Evolutionary conservation across 352 stramenopile genomes (phyloP).

Genomic region (Phytophthora sansomeana): DNA sequence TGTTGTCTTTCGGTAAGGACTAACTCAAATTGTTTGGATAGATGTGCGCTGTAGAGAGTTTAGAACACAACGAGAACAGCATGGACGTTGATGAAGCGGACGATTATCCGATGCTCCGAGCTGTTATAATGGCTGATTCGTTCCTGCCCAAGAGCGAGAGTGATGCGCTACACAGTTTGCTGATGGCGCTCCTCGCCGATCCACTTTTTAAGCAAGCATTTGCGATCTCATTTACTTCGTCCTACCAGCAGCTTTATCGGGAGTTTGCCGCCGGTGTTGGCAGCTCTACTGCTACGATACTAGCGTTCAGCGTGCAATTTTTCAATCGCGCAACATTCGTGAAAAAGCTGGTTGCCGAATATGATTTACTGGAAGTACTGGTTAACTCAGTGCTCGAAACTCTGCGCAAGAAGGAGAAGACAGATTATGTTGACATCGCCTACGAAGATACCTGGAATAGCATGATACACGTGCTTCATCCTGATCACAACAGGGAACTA

Average conservation of each 20-base stretch:
- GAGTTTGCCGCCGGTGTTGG: slow-evolving; percentile 81
- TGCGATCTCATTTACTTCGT: slow-evolving; percentile 95
- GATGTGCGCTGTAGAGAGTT: slow-evolving; percentile 49
- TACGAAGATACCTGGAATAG: slow-evolving; percentile 60
- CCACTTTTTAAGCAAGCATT: slow-evolving; percentile 97
- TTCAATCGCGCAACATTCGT: slow-evolving; percentile 99
- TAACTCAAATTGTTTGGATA: slow-evolving; percentile 27
- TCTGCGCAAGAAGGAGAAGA: slow-evolving; percentile 63
- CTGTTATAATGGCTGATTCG: slow-evolving; percentile 86
- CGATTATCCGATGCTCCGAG: slow-evolving; percentile 69
- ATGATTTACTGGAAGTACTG: slow-evolving; percentile 79
- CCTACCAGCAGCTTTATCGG: slow-evolving; percentile 90
- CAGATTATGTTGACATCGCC: slow-evolving; percentile 49
- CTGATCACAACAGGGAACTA: slow-evolving; percentile 41
- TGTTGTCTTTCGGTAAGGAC: slow-evolving; percentile 4
- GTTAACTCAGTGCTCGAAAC: slow-evolving; percentile 78
- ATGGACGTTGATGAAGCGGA: slow-evolving; percentile 49
- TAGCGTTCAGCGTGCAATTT: slow-evolving; percentile 97
- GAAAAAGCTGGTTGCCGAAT: slow-evolving; percentile 75
- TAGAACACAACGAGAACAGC: slow-evolving; percentile 46
- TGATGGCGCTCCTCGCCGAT: slow-evolving; percentile 97
- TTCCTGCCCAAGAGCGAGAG: slow-evolving; percentile 83
- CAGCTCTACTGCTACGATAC: slow-evolving; percentile 88
- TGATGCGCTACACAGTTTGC: slow-evolving; percentile 91
- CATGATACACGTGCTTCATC: slow-evolving; percentile 50